These are phyloP conservation scores for Auricularia sp. DNA, from an alignment of 768 basidiomycete species.

Conservation along the genomic window DNA sequence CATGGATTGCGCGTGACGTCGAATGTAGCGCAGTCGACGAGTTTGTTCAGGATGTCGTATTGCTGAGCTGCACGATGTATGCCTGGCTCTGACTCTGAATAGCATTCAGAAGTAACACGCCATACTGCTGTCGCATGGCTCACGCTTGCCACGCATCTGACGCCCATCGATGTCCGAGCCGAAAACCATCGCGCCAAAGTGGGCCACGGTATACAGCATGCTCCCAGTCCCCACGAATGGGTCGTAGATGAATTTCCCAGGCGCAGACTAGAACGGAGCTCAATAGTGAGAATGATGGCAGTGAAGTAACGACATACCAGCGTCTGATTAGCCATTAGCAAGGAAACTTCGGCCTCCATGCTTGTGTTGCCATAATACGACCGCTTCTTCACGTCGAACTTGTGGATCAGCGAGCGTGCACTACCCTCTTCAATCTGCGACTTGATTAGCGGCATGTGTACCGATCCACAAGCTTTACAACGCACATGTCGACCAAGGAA, in stretches of 20 bases:
- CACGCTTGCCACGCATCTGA: slow-evolving; percentile 92
- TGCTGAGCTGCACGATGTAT: slow-evolving; percentile 73
- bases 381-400: slow-evolving; percentile 84
- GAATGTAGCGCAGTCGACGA: slow-evolving; percentile 83
- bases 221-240: slow-evolving; percentile 93
- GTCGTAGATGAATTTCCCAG: slow-evolving; percentile 90
- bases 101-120: slow-evolving; percentile 4
- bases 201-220: slow-evolving; percentile 77
- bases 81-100: slow-evolving; percentile 43
- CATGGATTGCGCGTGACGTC: slow-evolving; percentile 88
- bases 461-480: slow-evolving; percentile 14
- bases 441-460: slow-evolving; percentile 3
- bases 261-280: slow-evolving; percentile 47
- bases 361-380: slow-evolving; percentile 90
- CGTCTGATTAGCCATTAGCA: slow-evolving; percentile 95
- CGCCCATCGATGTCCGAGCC: slow-evolving; percentile 97
- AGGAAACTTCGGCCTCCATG: slow-evolving; percentile 93
- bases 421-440: slow-evolving; percentile 49
- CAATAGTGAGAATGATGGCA: background rate
- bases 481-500: slow-evolving; percentile 86
- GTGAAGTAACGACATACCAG: slow-evolving; percentile 37
- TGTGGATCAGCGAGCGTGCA: slow-evolving; percentile 56
- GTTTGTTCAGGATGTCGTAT: slow-evolving; percentile 63
- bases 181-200: slow-evolving; percentile 79
- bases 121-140: slow-evolving; percentile 3